These are phyloP conservation scores for Selaginella moellendorffii DNA, from an alignment of 75 land plant species.

Conservation along the genomic window DNA sequence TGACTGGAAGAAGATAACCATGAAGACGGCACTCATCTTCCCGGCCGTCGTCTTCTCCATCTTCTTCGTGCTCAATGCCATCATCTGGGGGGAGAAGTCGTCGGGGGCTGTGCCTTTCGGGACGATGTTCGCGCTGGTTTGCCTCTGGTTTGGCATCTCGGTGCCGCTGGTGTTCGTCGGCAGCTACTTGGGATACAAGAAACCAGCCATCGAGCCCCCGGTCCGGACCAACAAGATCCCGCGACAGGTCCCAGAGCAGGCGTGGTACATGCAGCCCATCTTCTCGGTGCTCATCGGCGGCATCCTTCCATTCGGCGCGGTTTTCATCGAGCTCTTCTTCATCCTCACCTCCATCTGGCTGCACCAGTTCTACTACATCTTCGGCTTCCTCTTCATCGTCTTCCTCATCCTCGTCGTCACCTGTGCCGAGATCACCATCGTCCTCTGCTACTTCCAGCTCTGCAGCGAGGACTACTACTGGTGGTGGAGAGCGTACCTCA, in stretches of 20 bases:
- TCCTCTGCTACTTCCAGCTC: constrained; percentile 87
- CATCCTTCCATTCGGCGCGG: constrained; percentile 68
- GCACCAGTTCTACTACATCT: constrained; percentile 88
- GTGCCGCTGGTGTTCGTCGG: constrained; percentile 72
- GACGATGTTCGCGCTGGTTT: constrained; percentile 67
- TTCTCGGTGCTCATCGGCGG: constrained; percentile 79
- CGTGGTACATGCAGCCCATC: constrained; percentile 72
- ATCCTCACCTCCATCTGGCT: constrained; percentile 88
- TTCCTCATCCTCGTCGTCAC: constrained; percentile 68
- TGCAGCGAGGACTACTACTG: constrained; percentile 86
- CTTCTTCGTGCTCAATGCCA: constrained; percentile 62
- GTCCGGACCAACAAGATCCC: constrained; percentile 45
- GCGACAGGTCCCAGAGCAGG: constrained; percentile 62
- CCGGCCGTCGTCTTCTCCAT: constrained; percentile 40
- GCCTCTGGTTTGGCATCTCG: constrained; percentile 80
- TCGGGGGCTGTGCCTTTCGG: constrained; percentile 89
- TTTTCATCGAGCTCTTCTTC: constrained; percentile 90
- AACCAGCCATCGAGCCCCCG: constrained; percentile 66
- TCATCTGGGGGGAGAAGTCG: constrained; percentile 86
- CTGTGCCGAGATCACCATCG: constrained; percentile 83
- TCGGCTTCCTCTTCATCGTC: constrained; percentile 89
- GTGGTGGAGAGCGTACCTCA: constrained; percentile 95
- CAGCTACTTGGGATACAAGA: constrained; percentile 60
- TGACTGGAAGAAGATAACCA: constrained; percentile 70
- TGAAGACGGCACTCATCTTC: constrained; percentile 66